These are phyloP conservation scores for Cucumis hystrix DNA, from an alignment of 306 rosid genomes.

Conservation along the genomic window DNA sequence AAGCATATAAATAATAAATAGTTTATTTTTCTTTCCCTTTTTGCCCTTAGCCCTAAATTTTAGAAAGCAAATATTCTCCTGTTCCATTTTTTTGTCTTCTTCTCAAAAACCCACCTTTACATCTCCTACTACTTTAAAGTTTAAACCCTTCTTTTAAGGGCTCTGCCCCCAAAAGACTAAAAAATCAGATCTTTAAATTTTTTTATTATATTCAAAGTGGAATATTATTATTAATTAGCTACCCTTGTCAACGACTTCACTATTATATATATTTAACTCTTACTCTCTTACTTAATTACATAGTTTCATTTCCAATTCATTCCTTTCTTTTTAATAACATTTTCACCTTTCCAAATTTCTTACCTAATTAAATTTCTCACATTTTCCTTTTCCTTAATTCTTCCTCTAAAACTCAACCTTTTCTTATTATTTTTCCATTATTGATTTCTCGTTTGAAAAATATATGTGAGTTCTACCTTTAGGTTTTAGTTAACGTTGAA, in stretches of 20 bases:
- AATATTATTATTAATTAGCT: neutral
- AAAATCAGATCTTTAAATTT: neutral
- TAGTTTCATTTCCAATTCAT: neutral
- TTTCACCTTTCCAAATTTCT: neutral
- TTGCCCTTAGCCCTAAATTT: conserved; percentile 19
- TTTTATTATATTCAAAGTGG: neutral
- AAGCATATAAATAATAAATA: conserved; percentile 15
- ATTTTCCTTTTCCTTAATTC: too few species aligned
- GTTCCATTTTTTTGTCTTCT: conserved; percentile 46
- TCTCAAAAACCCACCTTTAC: conserved; percentile 28
- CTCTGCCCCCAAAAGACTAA: conserved; percentile 19
- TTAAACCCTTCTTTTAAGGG: conserved; percentile 42
- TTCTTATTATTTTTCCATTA: too few species aligned
- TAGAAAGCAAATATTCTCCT: conserved; percentile 56
- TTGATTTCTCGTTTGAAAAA: too few species aligned
- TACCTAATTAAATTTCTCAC: neutral
- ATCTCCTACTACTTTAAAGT: conserved; percentile 21
- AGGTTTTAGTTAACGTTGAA: too few species aligned
- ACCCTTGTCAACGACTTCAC: neutral
- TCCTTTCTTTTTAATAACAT: neutral
- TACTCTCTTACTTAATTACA: neutral
- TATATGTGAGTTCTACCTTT: too few species aligned
- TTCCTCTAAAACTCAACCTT: neutral
- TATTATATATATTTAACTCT: neutral
- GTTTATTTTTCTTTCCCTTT: neutral